Evolutionary conservation across 2,329 filamentous ascomycete genomes (phyloP).

Genomic region (Leptosphaerulina australis): DNA sequence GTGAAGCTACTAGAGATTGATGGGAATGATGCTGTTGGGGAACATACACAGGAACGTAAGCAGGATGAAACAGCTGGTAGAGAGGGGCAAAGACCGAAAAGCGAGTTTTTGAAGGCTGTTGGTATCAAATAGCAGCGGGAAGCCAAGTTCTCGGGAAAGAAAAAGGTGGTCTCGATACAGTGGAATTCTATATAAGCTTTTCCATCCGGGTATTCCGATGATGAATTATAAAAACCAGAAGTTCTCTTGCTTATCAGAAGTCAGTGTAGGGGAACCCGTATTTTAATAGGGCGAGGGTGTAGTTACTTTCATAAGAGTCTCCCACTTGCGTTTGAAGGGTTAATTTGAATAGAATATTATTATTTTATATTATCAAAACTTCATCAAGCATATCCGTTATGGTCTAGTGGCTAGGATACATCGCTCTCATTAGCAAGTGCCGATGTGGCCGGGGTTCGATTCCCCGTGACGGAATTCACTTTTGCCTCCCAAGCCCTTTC

Average conservation of each 20-base stretch:
- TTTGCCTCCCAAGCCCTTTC: no score
- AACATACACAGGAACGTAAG: background rate
- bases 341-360: no score
- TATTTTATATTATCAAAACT: no score
- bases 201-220: no score
- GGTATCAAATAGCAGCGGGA: constrained; percentile 37
- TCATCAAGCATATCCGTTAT: constrained; percentile 17
- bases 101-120: constrained; percentile 43
- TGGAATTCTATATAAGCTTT: background rate
- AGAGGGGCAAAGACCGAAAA: constrained; percentile 27
- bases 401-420: constrained; percentile 21
- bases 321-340: no score
- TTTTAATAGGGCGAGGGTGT: background rate
- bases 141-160: background rate
- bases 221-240: no score
- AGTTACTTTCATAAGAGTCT: no score
- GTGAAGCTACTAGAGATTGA: constrained; percentile 45
- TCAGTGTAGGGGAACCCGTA: background rate
- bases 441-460: constrained; percentile 20
- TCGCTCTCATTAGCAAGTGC: constrained; percentile 18
- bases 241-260: no score
- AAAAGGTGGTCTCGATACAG: background rate
- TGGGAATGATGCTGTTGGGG: background rate
- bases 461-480: constrained; percentile 19
- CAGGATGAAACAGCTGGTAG: background rate